Percentiles rank a stretch among this genome's conserved stretches.
phyloP scores from a whole-genome alignment of 2,329 filamentous ascomycete species.

The Ciborinia camelliae region DNA sequence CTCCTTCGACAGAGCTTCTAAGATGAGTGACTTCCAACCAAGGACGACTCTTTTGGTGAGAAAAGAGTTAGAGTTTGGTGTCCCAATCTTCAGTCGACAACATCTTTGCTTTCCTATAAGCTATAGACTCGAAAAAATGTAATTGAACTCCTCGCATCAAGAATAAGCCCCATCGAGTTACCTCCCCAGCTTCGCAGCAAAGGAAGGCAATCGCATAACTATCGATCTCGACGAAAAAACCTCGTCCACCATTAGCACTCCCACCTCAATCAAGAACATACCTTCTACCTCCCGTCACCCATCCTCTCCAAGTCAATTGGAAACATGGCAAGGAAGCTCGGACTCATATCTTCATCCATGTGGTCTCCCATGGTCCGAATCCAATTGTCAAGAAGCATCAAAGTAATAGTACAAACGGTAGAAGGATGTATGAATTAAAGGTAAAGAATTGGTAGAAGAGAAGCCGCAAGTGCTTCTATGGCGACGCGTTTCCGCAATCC shows the following conservation, averaged over 20 bases:
- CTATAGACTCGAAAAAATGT: constrained; percentile 49
- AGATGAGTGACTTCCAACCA: constrained; percentile 30
- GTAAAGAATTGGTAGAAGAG: constrained; percentile 59
- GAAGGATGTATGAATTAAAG: constrained; percentile 38
- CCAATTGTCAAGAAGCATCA: constrained; percentile 20
- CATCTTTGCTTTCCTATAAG: constrained; percentile 51
- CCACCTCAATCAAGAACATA: constrained; percentile 41
- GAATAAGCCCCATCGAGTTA: constrained; percentile 99
- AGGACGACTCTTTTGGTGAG: constrained; percentile 39
- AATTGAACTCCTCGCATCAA: constrained; percentile 83
- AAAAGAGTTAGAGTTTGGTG: constrained; percentile 33
- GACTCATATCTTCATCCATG: constrained; percentile 90
- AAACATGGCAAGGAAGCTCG: constrained; percentile 48
- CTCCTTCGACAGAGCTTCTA: constrained; percentile 67
- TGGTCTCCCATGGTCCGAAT: constrained; percentile 43
- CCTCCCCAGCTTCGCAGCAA: constrained; percentile 45
- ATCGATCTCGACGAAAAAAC: constrained; percentile 86
- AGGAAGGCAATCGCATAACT: constrained; percentile 95
- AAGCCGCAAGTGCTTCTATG: constrained; percentile 97
- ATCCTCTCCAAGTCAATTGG: constrained; percentile 31
- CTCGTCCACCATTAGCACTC: constrained; percentile 51
- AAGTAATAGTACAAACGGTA: constrained; percentile 37
- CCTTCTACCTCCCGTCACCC: constrained; percentile 41
- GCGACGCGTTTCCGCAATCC: constrained; percentile 96
- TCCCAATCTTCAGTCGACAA: constrained; percentile 24